Percentiles rank a stretch among this genome's conserved stretches.
phyloP scores from a whole-genome alignment of 148 eudicot genomes.

The Suaeda aralocaspica region DNA sequence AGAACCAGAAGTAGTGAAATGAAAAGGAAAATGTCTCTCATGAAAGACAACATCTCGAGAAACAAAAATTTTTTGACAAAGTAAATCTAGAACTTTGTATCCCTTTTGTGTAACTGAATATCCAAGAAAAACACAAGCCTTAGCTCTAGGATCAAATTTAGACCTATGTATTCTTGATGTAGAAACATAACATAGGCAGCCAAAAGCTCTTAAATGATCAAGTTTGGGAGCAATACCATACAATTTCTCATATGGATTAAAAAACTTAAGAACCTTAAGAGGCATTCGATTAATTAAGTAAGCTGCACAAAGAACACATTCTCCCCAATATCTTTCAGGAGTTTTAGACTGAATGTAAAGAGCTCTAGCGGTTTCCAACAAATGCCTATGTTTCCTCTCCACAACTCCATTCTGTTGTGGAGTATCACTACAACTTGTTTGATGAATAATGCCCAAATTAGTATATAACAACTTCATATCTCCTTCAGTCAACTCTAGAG shows the following conservation, averaged over 20 bases:
- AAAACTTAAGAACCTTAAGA: not conserved
- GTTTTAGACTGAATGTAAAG: not conserved
- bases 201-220: not conserved
- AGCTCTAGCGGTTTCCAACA: not conserved
- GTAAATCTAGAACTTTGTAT: not conserved
- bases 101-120: not conserved
- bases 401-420: slow-evolving; percentile 12
- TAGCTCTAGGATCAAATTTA: not conserved
- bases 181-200: not conserved
- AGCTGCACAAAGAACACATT: slow-evolving; percentile 2
- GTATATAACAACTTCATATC: not conserved
- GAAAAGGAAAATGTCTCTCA: not conserved
- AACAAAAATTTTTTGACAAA: too few relatives aligned
- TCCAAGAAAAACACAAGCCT: slow-evolving; percentile 1
- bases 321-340: not conserved
- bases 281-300: not conserved
- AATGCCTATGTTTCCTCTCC: slow-evolving; percentile 7
- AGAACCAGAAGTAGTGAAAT: not conserved
- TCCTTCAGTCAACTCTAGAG: not conserved
- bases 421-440: slow-evolving; percentile 6
- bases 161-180: not conserved
- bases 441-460: not conserved
- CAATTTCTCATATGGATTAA: not conserved
- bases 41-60: slow-evolving; percentile 2
- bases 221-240: not conserved